A percentile compares a stretch with the other conserved stretches of the same genome.
Conservation (phyloP, 2,329 filamentous ascomycete species). For the Calonectria pseudoreteaudii region DNA sequence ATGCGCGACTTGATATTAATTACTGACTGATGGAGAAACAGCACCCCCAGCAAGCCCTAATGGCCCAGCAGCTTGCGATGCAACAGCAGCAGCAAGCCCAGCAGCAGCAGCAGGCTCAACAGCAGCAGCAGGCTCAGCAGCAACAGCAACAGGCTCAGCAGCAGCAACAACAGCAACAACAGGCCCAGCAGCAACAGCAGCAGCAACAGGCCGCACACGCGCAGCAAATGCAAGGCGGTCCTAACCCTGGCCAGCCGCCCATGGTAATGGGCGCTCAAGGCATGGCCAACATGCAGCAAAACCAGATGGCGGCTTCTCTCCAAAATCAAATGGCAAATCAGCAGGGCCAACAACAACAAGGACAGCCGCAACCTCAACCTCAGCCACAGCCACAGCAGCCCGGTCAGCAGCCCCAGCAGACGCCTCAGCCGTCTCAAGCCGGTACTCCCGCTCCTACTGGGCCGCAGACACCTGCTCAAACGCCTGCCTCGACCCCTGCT, state of each 20-base stretch:
- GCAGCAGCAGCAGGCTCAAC: constrained; percentile 43
- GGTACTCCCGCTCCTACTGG: constrained; percentile 56
- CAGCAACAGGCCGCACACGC: constrained; percentile 49
- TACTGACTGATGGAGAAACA: constrained; percentile 41
- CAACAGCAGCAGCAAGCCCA: constrained; percentile 44
- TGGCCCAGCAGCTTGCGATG: constrained; percentile 57
- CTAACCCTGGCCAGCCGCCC: constrained; percentile 60
- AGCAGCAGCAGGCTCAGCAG: constrained; percentile 53
- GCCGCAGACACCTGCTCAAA: constrained; percentile 63
- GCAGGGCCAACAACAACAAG: constrained; percentile 45
- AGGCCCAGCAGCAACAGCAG: constrained; percentile 46
- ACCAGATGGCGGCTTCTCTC: constrained; percentile 50
- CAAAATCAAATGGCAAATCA: constrained; percentile 47
- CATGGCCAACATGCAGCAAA: constrained; percentile 58
- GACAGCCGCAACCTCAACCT: constrained; percentile 37
- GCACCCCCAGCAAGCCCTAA: constrained; percentile 52
- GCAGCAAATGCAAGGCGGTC: constrained; percentile 54
- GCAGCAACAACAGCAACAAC: constrained; percentile 40
- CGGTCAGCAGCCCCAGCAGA: constrained; percentile 57
- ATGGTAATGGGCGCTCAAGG: constrained; percentile 62
- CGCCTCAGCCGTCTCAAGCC: constrained; percentile 57
- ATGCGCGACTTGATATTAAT: constrained; percentile 2
- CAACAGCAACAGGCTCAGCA: constrained; percentile 52
- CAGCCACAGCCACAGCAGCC: constrained; percentile 51
- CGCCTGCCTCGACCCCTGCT: constrained; percentile 52